These are phyloP conservation scores for Cladosporium sphaerospermum DNA, from an alignment of 2,329 filamentous ascomycete species.

Conservation along the genomic window DNA sequence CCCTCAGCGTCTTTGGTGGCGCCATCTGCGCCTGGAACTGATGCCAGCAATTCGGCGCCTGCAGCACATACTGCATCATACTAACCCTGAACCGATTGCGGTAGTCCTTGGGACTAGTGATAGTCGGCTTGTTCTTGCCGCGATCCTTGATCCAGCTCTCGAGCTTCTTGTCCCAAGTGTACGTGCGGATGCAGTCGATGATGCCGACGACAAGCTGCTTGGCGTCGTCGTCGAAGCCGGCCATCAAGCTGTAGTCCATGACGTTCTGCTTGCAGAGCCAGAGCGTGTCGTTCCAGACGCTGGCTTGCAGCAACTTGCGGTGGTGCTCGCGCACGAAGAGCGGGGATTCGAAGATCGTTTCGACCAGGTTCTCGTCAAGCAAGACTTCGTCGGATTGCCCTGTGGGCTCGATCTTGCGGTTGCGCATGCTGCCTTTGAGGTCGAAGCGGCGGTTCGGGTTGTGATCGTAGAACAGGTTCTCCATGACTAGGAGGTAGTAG, in stretches of 20 bases:
- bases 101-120: conserved; percentile 96
- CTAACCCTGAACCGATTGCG: conserved; percentile 92
- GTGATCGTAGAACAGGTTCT: conserved; percentile 96
- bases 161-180: conserved; percentile 99
- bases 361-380: conserved; percentile 96
- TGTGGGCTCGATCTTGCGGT: conserved; percentile 92
- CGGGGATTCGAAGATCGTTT: conserved; percentile 96
- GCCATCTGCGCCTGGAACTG: conserved; percentile 47
- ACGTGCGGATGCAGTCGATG: conserved; percentile 96
- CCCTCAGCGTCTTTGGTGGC: conserved; percentile 27
- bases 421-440: conserved; percentile 96
- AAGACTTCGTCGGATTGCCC: conserved; percentile 95
- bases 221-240: conserved; percentile 83
- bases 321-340: conserved; percentile 93
- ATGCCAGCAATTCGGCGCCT: conserved; percentile 71
- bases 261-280: conserved; percentile 93
- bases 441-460: conserved; percentile 76
- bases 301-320: conserved; percentile 84
- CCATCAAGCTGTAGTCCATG: conserved; percentile 99
- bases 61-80: conserved; percentile 83
- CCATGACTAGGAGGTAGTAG: conserved; percentile 89
- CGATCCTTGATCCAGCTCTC: conserved; percentile 99
- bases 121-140: conserved; percentile 80
- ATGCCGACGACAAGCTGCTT: conserved; percentile 96
- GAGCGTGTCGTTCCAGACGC: conserved; percentile 95